Percentiles rank a stretch among this genome's conserved stretches.
Conservation (phyloP, 768 basidiomycete species). For the Polyporus arcularius region DNA sequence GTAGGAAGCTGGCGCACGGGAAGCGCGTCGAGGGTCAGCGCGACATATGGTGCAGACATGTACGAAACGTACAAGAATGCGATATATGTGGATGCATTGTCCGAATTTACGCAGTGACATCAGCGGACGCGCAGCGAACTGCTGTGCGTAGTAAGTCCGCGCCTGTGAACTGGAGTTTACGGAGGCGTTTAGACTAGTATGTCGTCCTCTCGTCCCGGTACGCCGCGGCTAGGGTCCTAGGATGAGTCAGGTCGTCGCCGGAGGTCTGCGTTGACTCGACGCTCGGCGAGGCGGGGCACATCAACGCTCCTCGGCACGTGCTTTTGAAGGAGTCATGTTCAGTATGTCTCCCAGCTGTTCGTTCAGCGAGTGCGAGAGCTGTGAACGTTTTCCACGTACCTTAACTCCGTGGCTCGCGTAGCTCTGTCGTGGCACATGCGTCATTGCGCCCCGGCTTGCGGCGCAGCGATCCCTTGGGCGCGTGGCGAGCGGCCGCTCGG, state of each 20-base stretch:
- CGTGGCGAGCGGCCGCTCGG: not conserved
- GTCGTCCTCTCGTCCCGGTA: conserved; percentile 12
- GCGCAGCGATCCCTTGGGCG: not conserved
- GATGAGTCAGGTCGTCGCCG: conserved; percentile 14
- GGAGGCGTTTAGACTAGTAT: conserved; percentile 19
- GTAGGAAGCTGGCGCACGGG: not conserved
- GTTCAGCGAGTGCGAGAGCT: not conserved
- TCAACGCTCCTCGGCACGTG: conserved; percentile 15
- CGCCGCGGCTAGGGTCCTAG: conserved; percentile 3
- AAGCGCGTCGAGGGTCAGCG: conserved; percentile 11
- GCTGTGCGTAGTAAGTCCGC: conserved; percentile 10
- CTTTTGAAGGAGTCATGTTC: conserved; percentile 15
- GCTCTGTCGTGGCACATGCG: not conserved
- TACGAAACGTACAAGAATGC: conserved; percentile 8
- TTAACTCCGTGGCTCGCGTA: not conserved
- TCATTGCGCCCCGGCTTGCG: not conserved
- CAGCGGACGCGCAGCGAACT: conserved; percentile 18
- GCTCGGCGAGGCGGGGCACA: conserved; percentile 9
- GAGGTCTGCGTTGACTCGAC: conserved; percentile 17
- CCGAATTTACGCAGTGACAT: conserved; percentile 15
- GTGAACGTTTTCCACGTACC: conserved; percentile 3
- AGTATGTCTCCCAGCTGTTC: conserved; percentile 2
- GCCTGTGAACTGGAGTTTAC: not conserved
- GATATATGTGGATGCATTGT: conserved; percentile 16
- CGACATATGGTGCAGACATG: conserved; percentile 3